phyloP scores from a whole-genome alignment of 164 flowering plant genomes.

The Tetrastigma voinierianum region DNA sequence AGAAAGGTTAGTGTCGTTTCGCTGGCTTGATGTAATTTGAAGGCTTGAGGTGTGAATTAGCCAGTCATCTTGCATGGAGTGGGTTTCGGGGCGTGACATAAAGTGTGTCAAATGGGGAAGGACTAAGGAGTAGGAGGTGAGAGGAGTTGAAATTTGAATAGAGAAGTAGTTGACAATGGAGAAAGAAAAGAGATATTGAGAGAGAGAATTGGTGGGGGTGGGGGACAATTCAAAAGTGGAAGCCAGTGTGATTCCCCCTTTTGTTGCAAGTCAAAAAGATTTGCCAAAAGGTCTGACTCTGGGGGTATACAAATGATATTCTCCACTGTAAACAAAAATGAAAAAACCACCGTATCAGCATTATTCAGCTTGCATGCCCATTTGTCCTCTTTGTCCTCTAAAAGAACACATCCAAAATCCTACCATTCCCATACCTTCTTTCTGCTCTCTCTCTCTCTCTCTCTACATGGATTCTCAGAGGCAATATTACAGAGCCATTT shows the following conservation, averaged over 20 bases:
- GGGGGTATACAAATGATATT: not conserved
- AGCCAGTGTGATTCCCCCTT: constrained; percentile 13
- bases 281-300: not conserved
- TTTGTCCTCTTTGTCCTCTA: not conserved
- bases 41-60: too few species aligned
- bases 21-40: too few species aligned
- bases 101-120: too few species aligned
- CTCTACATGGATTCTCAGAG: constrained; percentile 13
- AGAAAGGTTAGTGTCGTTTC: too few species aligned
- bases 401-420: not conserved
- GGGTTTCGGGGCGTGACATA: too few species aligned
- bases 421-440: not conserved
- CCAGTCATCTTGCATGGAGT: too few species aligned
- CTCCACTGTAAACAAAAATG: constrained; percentile 5
- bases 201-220: constrained; percentile 19
- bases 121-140: too few species aligned
- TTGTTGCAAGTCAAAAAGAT: constrained; percentile 22
- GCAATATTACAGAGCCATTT: constrained; percentile 18
- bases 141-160: not conserved
- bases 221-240: constrained; percentile 22
- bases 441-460: constrained; percentile 8
- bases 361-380: too few species aligned
- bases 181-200: too few species aligned
- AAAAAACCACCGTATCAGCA: too few species aligned
- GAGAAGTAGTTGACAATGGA: not conserved